Percentiles rank a stretch among this genome's conserved stretches.
phyloP scores from a whole-genome alignment of 352 stramenopile species.

The Pythium coloratum region DNA sequence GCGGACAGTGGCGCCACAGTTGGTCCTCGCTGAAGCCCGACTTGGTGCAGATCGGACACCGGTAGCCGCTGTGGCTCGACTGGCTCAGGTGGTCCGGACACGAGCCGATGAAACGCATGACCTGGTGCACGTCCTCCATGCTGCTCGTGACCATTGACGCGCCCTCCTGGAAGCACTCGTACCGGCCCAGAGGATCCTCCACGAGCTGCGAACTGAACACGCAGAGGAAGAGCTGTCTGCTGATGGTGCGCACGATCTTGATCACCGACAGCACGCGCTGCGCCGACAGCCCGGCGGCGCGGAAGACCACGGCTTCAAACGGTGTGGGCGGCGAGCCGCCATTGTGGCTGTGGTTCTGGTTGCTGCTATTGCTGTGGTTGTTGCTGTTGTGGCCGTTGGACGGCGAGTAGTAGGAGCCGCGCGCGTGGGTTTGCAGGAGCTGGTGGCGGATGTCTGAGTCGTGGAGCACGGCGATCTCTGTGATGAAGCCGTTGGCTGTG shows the following conservation, averaged over 20 bases:
- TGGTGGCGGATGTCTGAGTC: conserved; percentile 57
- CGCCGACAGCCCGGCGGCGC: conserved; percentile 53
- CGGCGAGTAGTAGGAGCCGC: conserved; percentile 10
- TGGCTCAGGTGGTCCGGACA: conserved; percentile 28
- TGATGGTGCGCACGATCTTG: conserved; percentile 68
- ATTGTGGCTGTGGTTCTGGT: background rate
- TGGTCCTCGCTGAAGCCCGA: conserved; percentile 76
- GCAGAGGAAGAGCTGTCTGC: conserved; percentile 83
- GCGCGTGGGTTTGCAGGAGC: conserved; percentile 55
- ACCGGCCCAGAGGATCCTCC: conserved; percentile 67
- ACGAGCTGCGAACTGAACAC: conserved; percentile 78
- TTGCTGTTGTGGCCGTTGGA: conserved; percentile 15
- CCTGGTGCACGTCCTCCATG: conserved; percentile 54
- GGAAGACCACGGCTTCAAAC: conserved; percentile 71
- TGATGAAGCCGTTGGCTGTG: conserved; percentile 68
- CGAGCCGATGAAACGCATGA: conserved; percentile 68
- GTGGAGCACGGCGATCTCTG: conserved; percentile 62
- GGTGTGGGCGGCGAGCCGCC: conserved; percentile 16
- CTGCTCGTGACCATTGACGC: conserved; percentile 84
- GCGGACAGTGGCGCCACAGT: conserved; percentile 79
- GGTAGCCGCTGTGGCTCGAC: conserved; percentile 33
- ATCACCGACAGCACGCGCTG: conserved; percentile 53
- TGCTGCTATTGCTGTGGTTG: conserved; percentile 7
- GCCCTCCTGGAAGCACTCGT: conserved; percentile 76
- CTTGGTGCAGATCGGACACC: conserved; percentile 76